Percentiles rank a stretch among this genome's conserved stretches.
Evolutionary conservation across 2,329 filamentous ascomycete species (phyloP).

Genomic region (Myriangium duriaei): DNA sequence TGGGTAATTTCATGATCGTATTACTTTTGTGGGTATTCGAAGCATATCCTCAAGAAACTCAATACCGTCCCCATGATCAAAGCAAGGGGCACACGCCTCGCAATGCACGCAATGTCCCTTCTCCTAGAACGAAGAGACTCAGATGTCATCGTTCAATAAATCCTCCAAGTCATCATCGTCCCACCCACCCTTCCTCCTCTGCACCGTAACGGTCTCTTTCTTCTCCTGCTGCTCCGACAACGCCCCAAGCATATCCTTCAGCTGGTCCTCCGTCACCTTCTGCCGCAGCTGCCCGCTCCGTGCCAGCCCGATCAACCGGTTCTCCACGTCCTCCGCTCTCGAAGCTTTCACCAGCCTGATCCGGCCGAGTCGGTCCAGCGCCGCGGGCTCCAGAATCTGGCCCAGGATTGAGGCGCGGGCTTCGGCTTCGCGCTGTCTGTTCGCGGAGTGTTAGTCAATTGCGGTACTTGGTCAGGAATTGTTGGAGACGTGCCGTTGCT

Average conservation of each 20-base stretch:
- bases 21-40: too few relatives aligned
- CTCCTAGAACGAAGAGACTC: too few relatives aligned
- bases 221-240: constrained; percentile 63
- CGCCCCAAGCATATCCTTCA: constrained; percentile 81
- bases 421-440: constrained; percentile 43
- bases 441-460: too few relatives aligned
- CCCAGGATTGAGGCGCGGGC: constrained; percentile 65
- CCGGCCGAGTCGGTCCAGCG: constrained; percentile 80
- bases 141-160: constrained; percentile 45
- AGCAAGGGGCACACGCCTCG: too few relatives aligned
- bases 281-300: constrained; percentile 71
- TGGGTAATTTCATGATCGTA: too few relatives aligned
- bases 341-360: constrained; percentile 93
- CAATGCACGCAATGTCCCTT: too few relatives aligned
- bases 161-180: constrained; percentile 73
- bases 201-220: constrained; percentile 74
- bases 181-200: constrained; percentile 68
- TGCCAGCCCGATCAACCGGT: constrained; percentile 83
- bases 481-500: constrained; percentile 19
- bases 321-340: constrained; percentile 81
- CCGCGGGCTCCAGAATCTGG: constrained; percentile 90
- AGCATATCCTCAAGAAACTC: too few relatives aligned
- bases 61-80: too few relatives aligned
- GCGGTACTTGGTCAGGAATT: background rate
- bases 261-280: constrained; percentile 83